Percentiles rank a stretch among this genome's conserved stretches.
These are phyloP conservation scores for Prillingera fragicola DNA, from an alignment of 1,284 basidiomycete genomes.

Conservation along the genomic window DNA sequence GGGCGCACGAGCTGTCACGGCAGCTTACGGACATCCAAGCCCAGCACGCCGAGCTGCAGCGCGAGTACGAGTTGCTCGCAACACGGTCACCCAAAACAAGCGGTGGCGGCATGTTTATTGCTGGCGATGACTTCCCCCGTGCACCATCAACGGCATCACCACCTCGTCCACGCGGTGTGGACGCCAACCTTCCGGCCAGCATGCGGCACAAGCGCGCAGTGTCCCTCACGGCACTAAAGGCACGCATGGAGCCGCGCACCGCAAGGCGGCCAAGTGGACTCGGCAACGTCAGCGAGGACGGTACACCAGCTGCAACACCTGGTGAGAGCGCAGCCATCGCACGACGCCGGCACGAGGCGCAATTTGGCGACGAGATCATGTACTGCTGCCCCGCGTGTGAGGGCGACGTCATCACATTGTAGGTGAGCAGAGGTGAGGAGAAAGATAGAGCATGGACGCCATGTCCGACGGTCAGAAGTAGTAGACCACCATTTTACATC, in stretches of 20 bases:
- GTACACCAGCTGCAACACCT: constrained; percentile 1
- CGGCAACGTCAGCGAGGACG: constrained; percentile 4
- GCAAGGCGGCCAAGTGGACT: constrained; percentile 1
- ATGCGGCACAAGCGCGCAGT: constrained; percentile 76
- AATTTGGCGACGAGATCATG: constrained; percentile 49
- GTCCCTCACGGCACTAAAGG: constrained; percentile 80
- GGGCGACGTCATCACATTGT: constrained; percentile 45
- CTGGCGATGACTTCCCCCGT: background rate
- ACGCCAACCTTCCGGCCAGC: constrained; percentile 65
- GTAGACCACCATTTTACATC: constrained; percentile 3
- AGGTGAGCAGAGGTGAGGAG: background rate
- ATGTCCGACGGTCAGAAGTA: background rate
- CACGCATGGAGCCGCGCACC: constrained; percentile 58
- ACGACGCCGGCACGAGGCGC: constrained; percentile 6
- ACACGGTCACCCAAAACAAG: background rate
- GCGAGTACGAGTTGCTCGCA: background rate
- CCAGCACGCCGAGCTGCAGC: constrained; percentile 14
- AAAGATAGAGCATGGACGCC: background rate
- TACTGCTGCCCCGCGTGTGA: constrained; percentile 47
- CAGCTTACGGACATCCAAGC: constrained; percentile 49
- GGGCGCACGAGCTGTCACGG: constrained; percentile 64
- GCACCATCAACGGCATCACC: background rate
- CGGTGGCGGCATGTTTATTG: constrained; percentile 1
- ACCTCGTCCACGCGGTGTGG: constrained; percentile 39
- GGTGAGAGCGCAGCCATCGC: constrained; percentile 1